phyloP scores from a whole-genome alignment of 2,329 filamentous ascomycete genomes.

The Alternaria solani region DNA sequence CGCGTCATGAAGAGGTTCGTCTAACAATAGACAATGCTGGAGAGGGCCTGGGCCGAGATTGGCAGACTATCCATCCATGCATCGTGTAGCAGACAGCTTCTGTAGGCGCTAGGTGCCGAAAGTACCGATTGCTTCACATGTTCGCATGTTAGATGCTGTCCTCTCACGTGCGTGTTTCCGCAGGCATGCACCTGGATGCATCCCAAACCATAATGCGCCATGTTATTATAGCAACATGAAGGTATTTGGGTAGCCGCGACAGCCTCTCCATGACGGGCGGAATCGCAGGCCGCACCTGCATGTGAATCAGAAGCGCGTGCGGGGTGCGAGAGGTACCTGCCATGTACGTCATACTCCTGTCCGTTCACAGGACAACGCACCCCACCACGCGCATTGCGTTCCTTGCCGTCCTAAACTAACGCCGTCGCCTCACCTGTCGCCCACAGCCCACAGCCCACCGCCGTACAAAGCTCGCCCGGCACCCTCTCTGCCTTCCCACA shows the following conservation, averaged over 20 bases:
- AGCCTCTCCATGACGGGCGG: not conserved
- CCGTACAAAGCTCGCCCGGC: conserved; percentile 1
- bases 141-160: not conserved
- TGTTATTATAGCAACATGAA: not conserved
- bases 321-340: conserved; percentile 15
- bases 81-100: not conserved
- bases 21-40: conserved; percentile 1
- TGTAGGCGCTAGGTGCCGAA: not conserved
- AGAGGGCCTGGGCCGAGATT: conserved; percentile 1
- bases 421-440: conserved; percentile 6
- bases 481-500: conserved; percentile 1
- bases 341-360: conserved; percentile 12
- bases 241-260: conserved; percentile 7
- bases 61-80: not conserved
- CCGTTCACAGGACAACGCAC: conserved; percentile 18
- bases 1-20: not conserved
- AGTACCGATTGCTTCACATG: not conserved
- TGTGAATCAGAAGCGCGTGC: conserved; percentile 5
- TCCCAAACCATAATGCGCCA: not conserved
- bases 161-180: not conserved
- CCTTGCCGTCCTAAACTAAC: conserved; percentile 13
- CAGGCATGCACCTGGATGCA: not conserved
- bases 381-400: conserved; percentile 12
- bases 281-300: conserved; percentile 9
- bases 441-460: not conserved